Percentiles rank a stretch among this genome's conserved stretches.
Conservation (phyloP, 1,139 yeast genomes). For the Diutina pseudorugosa region DNA sequence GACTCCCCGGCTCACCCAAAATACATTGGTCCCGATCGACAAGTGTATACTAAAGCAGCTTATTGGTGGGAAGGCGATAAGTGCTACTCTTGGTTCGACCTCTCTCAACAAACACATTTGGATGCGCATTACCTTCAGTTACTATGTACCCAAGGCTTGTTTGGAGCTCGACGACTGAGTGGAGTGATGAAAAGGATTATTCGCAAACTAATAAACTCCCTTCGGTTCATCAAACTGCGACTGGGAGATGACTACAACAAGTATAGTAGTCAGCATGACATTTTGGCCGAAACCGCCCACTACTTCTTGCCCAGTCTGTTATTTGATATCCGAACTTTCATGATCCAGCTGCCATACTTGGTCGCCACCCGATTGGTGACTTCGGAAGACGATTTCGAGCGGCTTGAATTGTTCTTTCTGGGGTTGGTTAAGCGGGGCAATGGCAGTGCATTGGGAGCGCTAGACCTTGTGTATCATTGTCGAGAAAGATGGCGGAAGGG, state of each 20-base stretch:
- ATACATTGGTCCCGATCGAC: background rate
- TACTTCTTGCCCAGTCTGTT: slow-evolving; percentile 17
- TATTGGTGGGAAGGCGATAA: background rate
- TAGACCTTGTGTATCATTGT: background rate
- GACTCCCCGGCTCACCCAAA: background rate
- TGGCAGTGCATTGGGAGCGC: slow-evolving; percentile 18
- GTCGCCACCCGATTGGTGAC: slow-evolving; percentile 14
- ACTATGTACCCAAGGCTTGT: background rate
- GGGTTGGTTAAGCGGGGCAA: slow-evolving; percentile 28
- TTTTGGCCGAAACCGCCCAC: slow-evolving; percentile 16
- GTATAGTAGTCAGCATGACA: slow-evolving; percentile 5
- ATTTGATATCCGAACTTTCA: slow-evolving; percentile 24
- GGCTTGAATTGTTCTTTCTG: slow-evolving; percentile 20
- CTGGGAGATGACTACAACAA: background rate
- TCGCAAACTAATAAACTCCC: background rate
- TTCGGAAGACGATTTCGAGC: slow-evolving; percentile 20
- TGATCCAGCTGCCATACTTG: slow-evolving; percentile 26
- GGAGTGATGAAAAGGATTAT: background rate
- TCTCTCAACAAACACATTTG: background rate
- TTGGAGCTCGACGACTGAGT: background rate
- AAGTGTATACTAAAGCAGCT: background rate
- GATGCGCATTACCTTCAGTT: background rate
- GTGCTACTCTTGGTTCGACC: background rate
- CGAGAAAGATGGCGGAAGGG: background rate
- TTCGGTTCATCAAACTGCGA: background rate